Percentiles rank a stretch among this genome's conserved stretches.
These are phyloP conservation scores for Gossypium trilobum DNA, from an alignment of 441 rosid genomes.

Conservation along the genomic window DNA sequence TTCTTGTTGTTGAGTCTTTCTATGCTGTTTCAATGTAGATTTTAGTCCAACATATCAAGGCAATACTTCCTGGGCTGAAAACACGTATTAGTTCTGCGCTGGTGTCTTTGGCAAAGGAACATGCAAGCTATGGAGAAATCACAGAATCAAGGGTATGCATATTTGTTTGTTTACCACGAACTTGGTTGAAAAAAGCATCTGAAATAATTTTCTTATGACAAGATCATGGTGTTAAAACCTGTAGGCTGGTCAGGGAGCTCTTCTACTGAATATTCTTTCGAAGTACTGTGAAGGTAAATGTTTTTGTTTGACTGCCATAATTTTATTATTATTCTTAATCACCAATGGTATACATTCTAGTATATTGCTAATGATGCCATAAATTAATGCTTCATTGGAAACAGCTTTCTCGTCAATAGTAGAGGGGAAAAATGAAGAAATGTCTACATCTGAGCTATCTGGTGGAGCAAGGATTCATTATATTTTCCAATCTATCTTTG, in stretches of 20 bases:
- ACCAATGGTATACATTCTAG: neutral
- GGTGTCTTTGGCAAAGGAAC: constrained; percentile 79
- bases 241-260: constrained; percentile 96
- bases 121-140: constrained; percentile 85
- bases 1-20: constrained; percentile 4
- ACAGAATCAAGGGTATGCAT: constrained; percentile 70
- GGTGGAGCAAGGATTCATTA: constrained; percentile 90
- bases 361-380: neutral
- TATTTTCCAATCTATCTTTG: constrained; percentile 75
- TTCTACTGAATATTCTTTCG: constrained; percentile 81
- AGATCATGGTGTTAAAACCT: constrained; percentile 16
- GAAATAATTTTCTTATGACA: neutral
- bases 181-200: neutral
- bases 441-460: constrained; percentile 79
- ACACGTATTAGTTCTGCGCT: constrained; percentile 62
- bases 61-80: constrained; percentile 75
- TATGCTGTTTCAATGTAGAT: constrained; percentile 40
- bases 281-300: constrained; percentile 79
- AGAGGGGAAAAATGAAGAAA: constrained; percentile 78
- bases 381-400: constrained; percentile 19
- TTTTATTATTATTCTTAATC: neutral
- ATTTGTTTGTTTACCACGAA: neutral
- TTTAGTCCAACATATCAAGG: constrained; percentile 76
- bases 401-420: constrained; percentile 77
- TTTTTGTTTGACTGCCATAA: neutral